Conservation (phyloP, 352 stramenopile genomes). For the Phytophthora tubulina region DNA sequence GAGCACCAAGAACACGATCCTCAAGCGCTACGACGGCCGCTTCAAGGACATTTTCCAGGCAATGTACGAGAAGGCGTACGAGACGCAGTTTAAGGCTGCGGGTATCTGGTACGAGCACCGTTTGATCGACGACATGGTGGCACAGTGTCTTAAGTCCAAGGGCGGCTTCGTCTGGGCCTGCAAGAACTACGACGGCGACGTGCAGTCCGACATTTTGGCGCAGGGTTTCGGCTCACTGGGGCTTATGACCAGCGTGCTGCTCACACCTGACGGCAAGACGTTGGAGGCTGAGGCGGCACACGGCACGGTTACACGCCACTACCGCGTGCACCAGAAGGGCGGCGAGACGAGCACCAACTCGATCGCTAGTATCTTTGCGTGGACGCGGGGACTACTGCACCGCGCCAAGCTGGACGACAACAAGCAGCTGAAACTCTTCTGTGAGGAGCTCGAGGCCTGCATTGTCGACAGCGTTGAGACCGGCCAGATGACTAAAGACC, state of each 20-base stretch:
- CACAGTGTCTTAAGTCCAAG: slow-evolving; percentile 89
- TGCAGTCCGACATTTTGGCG: slow-evolving; percentile 91
- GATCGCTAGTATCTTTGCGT: slow-evolving; percentile 91
- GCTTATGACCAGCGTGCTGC: slow-evolving; percentile 90
- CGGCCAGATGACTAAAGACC: slow-evolving; percentile 90
- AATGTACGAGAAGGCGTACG: slow-evolving; percentile 87
- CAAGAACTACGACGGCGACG: slow-evolving; percentile 94
- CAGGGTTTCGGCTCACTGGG: slow-evolving; percentile 91
- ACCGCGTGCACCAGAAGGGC: slow-evolving; percentile 89
- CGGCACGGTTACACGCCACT: slow-evolving; percentile 92
- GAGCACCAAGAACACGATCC: slow-evolving; percentile 93
- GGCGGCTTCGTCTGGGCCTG: slow-evolving; percentile 91
- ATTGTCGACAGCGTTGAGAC: slow-evolving; percentile 87
- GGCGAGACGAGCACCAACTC: slow-evolving; percentile 91
- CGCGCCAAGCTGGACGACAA: slow-evolving; percentile 90
- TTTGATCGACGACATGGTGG: slow-evolving; percentile 93
- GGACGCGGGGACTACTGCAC: slow-evolving; percentile 86
- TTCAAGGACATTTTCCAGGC: slow-evolving; percentile 93
- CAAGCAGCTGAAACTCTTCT: slow-evolving; percentile 76
- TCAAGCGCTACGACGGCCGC: slow-evolving; percentile 89
- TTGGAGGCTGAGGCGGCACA: slow-evolving; percentile 91
- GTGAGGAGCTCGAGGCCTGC: slow-evolving; percentile 73
- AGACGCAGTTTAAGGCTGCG: slow-evolving; percentile 71
- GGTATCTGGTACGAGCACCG: slow-evolving; percentile 90
- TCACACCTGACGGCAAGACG: slow-evolving; percentile 87